Evolutionary conservation across 345 rosid species (phyloP).

Genomic region (Eutrema heterophyllum): DNA sequence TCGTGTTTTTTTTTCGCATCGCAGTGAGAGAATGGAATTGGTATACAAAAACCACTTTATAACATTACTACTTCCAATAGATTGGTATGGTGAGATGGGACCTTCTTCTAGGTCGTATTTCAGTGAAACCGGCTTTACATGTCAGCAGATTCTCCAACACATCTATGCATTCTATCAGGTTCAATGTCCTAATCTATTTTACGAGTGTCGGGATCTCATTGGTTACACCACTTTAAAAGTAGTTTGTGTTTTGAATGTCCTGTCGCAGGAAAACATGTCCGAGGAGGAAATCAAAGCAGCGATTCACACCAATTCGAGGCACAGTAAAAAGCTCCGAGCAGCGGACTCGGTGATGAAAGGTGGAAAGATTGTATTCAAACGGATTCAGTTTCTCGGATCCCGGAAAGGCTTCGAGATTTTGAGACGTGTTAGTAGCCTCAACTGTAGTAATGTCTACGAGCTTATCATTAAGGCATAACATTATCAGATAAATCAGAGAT

Average conservation of each 20-base stretch:
- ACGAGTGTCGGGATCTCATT: neutral
- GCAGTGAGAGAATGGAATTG: constrained; percentile 64
- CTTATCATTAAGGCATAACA: constrained; percentile 52
- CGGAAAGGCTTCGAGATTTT: constrained; percentile 60
- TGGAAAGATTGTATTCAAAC: constrained; percentile 44
- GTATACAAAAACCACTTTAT: constrained; percentile 58
- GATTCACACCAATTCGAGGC: constrained; percentile 68
- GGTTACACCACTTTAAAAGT: neutral
- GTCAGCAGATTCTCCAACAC: constrained; percentile 62
- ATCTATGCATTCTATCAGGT: constrained; percentile 75
- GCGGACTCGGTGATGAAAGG: constrained; percentile 27
- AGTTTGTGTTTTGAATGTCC: neutral
- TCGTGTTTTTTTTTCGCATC: neutral
- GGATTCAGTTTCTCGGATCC: constrained; percentile 63
- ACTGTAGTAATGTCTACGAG: constrained; percentile 61
- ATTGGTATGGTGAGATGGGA: constrained; percentile 75
- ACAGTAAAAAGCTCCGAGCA: constrained; percentile 61
- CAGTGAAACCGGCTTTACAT: constrained; percentile 58
- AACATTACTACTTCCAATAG: constrained; percentile 60
- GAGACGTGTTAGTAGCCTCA: constrained; percentile 63
- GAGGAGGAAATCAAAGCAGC: constrained; percentile 52
- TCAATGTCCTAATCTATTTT: neutral
- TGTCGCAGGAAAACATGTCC: constrained; percentile 56
- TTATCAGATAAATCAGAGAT: neutral
- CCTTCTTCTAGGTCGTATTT: constrained; percentile 73